These are phyloP conservation scores for Pseudodiploospora longispora DNA, from an alignment of 2,329 filamentous ascomycete genomes.

Conservation along the genomic window DNA sequence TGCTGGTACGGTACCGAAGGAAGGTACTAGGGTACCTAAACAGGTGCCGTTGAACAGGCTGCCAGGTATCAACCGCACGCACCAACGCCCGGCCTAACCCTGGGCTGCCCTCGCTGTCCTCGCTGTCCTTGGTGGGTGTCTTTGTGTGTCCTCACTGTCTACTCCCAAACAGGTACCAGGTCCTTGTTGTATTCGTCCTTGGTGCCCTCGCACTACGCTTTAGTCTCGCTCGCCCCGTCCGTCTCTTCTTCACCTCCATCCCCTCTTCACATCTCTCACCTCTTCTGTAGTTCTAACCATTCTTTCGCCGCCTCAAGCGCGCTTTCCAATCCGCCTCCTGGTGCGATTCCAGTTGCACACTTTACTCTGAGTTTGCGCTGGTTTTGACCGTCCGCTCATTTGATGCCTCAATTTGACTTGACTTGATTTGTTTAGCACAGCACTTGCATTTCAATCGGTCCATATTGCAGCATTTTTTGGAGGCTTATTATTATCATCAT, in stretches of 20 bases:
- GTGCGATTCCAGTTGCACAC: slow-evolving; percentile 50
- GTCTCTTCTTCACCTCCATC: slow-evolving; percentile 3
- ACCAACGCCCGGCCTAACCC: no score
- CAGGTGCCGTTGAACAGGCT: no score
- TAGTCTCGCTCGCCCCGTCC: no score
- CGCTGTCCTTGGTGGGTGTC: no score
- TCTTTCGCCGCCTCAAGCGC: slow-evolving; percentile 7
- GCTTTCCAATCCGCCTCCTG: slow-evolving; percentile 23
- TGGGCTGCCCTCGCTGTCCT: no score
- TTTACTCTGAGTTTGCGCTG: slow-evolving; percentile 43
- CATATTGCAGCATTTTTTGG: slow-evolving; percentile 4
- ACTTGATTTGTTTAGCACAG: slow-evolving; percentile 14
- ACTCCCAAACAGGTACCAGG: no score
- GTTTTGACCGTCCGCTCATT: slow-evolving; percentile 55
- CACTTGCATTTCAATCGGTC: slow-evolving; percentile 16
- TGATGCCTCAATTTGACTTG: slow-evolving; percentile 21
- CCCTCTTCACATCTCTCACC: background rate
- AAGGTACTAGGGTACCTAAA: no score
- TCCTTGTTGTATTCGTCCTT: no score
- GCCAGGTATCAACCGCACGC: no score
- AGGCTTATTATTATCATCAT: background rate
- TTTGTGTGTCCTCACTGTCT: no score
- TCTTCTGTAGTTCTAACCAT: slow-evolving; percentile 1
- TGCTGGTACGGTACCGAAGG: no score
- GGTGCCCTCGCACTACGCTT: no score